Evolutionary conservation across 129 eudicot genomes (phyloP), one percentile per base, ranked within the genome.

Genomic region (Artemisia argyi): DNA sequence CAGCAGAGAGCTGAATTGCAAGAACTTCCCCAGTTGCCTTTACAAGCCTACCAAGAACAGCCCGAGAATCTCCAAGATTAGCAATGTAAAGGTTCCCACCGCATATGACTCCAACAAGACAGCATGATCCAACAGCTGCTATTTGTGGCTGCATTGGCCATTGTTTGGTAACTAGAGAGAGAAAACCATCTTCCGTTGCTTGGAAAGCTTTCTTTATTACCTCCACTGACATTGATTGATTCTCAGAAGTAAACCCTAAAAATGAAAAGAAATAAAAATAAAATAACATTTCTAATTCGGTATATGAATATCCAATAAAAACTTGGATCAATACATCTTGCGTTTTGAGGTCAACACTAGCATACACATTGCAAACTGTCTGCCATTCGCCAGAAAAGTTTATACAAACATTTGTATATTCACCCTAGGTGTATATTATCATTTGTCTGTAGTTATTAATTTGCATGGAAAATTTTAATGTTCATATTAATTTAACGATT

Each of bases 51-150:
- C 98, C 98, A 12, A 93, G 55, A 56, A 93, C 96, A 80, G 98
- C 98, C n/a, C 98, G 84, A 19, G 98, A 93, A 77, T 93, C 98
- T 30, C 98, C 98, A 30, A 87, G 87, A 73, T 93, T 93, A 5
- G 98, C 98, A 7, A 92, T 62, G 76, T 92, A 92, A 57, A 92
- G 95, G 53, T 76, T 87, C 7, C 96, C 96, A 42, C 62, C 57
- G 52, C 98, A 89, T 55, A 92, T 82, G 4, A 92, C 84, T 69
- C 98, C 96, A 28, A 87, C 91, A 55, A 92, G 85, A 65, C 98
- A 92, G 83, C 98, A 92, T 10, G 98, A 92, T 46, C 98, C 98
- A 75, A 92, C 98, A 1, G 98, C 96, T 15, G 98, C 98, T 51
- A 92, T 87, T 84, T 92, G 98, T 6, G 98, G 92, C 13, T 78